A percentile compares a stretch with the other conserved stretches of the same genome.
Evolutionary conservation across 345 rosid genomes (phyloP).

Genomic region (Populus euphratica): DNA sequence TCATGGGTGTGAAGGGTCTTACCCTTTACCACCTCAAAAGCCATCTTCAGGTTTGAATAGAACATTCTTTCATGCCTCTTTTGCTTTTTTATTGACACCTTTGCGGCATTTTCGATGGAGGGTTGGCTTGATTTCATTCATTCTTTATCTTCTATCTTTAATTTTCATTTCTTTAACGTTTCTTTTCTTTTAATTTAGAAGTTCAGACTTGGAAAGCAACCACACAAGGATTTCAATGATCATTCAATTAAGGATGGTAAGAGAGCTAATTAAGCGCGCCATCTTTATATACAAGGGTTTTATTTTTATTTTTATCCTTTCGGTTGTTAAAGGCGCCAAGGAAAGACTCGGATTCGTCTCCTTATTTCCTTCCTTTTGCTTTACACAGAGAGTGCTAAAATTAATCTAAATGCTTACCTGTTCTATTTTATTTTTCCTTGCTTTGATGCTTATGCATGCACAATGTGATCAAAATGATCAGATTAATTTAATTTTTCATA

Average conservation of each 20-base stretch:
- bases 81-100: constrained; percentile 4
- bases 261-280: constrained; percentile 23
- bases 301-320: not conserved
- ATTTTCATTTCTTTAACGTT: constrained; percentile 4
- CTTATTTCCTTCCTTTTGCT: not conserved
- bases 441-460: not conserved
- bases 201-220: constrained; percentile 99
- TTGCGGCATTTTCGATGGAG: constrained; percentile 20
- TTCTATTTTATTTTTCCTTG: not conserved
- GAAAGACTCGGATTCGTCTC: not conserved
- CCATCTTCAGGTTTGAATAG: constrained; percentile 93
- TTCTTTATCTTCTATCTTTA: constrained; percentile 7
- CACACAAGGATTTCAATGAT: constrained; percentile 96
- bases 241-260: constrained; percentile 90
- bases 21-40: constrained; percentile 99
- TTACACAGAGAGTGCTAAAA: not conserved
- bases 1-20: constrained; percentile 99
- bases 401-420: not conserved
- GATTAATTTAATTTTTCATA: not conserved
- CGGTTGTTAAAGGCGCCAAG: not conserved
- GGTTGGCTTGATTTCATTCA: constrained; percentile 18
- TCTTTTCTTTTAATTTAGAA: constrained; percentile 45
- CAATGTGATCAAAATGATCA: not conserved
- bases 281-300: constrained; percentile 27
- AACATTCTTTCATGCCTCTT: constrained; percentile 20